These are phyloP conservation scores for Linnemannia zychae DNA, from an alignment of 192 early-diverging fungal species.

Conservation along the genomic window DNA sequence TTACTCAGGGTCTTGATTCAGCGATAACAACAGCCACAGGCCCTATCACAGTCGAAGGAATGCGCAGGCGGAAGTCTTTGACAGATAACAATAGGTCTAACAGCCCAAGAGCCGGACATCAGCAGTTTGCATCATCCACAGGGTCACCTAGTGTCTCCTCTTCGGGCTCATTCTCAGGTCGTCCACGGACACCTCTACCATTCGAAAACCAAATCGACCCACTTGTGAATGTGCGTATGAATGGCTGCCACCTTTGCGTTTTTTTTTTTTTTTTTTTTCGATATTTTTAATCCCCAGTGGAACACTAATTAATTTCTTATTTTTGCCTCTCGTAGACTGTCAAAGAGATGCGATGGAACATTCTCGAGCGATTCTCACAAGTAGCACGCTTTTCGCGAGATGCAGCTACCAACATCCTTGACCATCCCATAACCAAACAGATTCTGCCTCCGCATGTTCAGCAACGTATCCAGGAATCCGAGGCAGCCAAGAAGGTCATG, in stretches of 20 bases:
- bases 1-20: not conserved
- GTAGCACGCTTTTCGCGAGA: slow-evolving; percentile 80
- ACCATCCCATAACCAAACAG: slow-evolving; percentile 67
- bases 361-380: slow-evolving; percentile 82
- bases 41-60: slow-evolving; percentile 48
- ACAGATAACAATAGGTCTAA: not conserved
- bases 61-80: slow-evolving; percentile 29
- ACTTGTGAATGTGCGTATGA: slow-evolving; percentile 49
- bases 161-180: not conserved
- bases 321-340: slow-evolving; percentile 59
- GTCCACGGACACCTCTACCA: slow-evolving; percentile 39
- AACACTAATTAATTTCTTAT: not conserved
- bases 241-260: not conserved
- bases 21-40: slow-evolving; percentile 10
- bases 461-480: slow-evolving; percentile 63
- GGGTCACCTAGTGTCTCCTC: slow-evolving; percentile 1
- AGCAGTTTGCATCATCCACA: not conserved
- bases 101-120: not conserved
- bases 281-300: not conserved
- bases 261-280: not conserved
- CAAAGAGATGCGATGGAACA: slow-evolving; percentile 80
- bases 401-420: slow-evolving; percentile 68
- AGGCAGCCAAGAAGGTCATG: slow-evolving; percentile 70
- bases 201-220: slow-evolving; percentile 49
- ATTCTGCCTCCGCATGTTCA: slow-evolving; percentile 69